phyloP scores from a whole-genome alignment of 805 yeast genomes.

The Candida mattraensis region DNA sequence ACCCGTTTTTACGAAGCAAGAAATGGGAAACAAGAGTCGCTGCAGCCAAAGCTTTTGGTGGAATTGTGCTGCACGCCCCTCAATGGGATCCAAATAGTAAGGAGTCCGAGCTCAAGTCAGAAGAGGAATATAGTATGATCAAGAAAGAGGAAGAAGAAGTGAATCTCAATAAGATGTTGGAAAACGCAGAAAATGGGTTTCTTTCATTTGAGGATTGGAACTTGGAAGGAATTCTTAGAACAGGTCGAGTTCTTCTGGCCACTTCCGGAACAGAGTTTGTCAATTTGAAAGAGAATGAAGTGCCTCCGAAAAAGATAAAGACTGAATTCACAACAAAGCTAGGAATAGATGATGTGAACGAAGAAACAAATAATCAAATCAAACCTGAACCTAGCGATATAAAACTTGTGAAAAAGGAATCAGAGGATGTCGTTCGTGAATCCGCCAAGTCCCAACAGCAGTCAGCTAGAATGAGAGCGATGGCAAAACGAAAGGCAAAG shows the following conservation, averaged over 20 bases:
- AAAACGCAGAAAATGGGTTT: slow-evolving; percentile 46
- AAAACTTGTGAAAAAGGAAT: slow-evolving; percentile 9
- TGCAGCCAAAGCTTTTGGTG: slow-evolving; percentile 94
- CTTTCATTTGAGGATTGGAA: slow-evolving; percentile 52
- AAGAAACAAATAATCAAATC: slow-evolving; percentile 20
- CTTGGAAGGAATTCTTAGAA: slow-evolving; percentile 46
- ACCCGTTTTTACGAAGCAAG: slow-evolving; percentile 77
- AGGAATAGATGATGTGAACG: slow-evolving; percentile 27
- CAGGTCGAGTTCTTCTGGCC: slow-evolving; percentile 60
- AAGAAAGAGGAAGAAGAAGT: slow-evolving; percentile 28
- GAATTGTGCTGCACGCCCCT: slow-evolving; percentile 75
- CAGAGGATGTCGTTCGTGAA: slow-evolving; percentile 5
- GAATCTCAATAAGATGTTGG: slow-evolving; percentile 36
- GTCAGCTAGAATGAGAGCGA: slow-evolving; percentile 83
- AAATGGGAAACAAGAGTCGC: slow-evolving; percentile 97
- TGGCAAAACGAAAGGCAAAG: slow-evolving; percentile 91
- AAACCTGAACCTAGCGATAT: slow-evolving; percentile 8
- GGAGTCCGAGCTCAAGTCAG: slow-evolving; percentile 23
- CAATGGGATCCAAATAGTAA: slow-evolving; percentile 78
- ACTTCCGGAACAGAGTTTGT: slow-evolving; percentile 49
- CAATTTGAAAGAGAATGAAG: slow-evolving; percentile 11
- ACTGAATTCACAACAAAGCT: slow-evolving; percentile 31
- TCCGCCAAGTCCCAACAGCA: slow-evolving; percentile 25
- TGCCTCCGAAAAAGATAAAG: slow-evolving; percentile 25
- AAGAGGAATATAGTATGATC: slow-evolving; percentile 4